phyloP scores from a whole-genome alignment of 2,329 filamentous ascomycete genomes.

The Monosporascus sp. region DNA sequence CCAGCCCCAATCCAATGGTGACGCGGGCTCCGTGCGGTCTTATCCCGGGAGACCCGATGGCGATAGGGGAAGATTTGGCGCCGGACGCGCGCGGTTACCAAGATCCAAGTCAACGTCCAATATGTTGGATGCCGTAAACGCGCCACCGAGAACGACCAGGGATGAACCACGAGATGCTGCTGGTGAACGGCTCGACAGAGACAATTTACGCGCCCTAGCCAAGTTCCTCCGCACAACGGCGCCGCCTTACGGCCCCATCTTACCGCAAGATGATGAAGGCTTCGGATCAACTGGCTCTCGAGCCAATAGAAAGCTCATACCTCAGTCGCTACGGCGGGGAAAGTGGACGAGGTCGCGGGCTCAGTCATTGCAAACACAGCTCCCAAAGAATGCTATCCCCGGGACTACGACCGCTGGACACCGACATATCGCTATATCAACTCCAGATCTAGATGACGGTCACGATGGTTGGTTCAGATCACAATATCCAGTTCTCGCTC shows the following conservation, averaged over 20 bases:
- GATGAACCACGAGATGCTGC: conserved; percentile 8
- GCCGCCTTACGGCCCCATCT: conserved; percentile 9
- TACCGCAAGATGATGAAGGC: conserved; percentile 10
- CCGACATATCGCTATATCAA: conserved; percentile 13
- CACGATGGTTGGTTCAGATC: conserved; percentile 13
- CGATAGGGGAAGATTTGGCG: neutral
- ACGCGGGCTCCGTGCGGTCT: neutral
- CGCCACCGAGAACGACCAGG: conserved; percentile 1
- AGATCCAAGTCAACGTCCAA: conserved; percentile 23
- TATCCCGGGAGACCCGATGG: neutral
- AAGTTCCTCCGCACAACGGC: conserved; percentile 17
- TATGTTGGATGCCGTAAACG: conserved; percentile 12
- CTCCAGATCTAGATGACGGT: conserved; percentile 3
- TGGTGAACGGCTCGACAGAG: conserved; percentile 11
- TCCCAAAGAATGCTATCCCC: conserved; percentile 10
- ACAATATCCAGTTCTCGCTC: conserved; percentile 15
- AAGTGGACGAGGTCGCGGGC: conserved; percentile 8
- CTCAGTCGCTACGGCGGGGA: conserved; percentile 14
- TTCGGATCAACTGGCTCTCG: conserved; percentile 5
- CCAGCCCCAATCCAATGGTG: neutral
- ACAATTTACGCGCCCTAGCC: conserved; percentile 14
- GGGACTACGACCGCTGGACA: conserved; percentile 12
- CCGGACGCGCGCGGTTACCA: conserved; percentile 12
- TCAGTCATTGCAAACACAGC: conserved; percentile 5
- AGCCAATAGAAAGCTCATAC: conserved; percentile 11